Conservation (phyloP, 768 basidiomycete species). For the Russula foetens region DNA sequence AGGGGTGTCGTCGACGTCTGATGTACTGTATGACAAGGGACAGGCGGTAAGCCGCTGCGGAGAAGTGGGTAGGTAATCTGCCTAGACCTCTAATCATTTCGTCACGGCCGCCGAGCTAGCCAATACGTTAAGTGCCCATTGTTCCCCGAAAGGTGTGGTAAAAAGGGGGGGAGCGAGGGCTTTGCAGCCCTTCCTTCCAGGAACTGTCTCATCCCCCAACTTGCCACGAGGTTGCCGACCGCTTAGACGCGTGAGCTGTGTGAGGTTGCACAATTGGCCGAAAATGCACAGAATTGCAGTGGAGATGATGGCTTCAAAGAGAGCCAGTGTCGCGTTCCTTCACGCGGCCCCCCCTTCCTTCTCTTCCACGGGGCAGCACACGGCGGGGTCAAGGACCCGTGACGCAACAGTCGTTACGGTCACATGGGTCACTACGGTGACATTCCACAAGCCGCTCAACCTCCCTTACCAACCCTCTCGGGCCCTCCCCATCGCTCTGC, state of each 20-base stretch:
- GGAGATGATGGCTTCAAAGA: not conserved
- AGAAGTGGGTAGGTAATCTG: conserved; percentile 4
- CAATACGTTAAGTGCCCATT: conserved; percentile 5
- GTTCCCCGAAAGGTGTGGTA: conserved; percentile 4
- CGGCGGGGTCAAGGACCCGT: not conserved
- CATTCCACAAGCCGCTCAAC: not conserved
- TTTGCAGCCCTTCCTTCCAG: not conserved
- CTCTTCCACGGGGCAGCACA: too few species aligned
- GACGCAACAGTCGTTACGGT: not conserved
- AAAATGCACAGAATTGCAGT: conserved; percentile 6
- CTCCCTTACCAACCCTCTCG: not conserved
- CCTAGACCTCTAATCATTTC: not conserved
- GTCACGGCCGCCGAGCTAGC: conserved; percentile 5
- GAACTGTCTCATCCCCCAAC: not conserved
- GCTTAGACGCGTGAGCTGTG: not conserved
- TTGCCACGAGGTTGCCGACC: not conserved
- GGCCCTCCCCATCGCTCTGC: conserved; percentile 3
- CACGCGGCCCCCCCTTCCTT: too few species aligned
- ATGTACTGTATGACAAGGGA: not conserved
- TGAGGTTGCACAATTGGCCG: conserved; percentile 7
- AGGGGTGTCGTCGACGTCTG: not conserved
- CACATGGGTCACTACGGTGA: conserved; percentile 4
- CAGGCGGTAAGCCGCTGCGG: conserved; percentile 19
- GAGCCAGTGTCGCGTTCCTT: too few species aligned
- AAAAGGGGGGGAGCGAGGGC: not conserved